Evolutionary conservation across 768 basidiomycete species (phyloP), one percentile per base, ranked within the genome.

Genomic region (Pulveroboletus sp.): DNA sequence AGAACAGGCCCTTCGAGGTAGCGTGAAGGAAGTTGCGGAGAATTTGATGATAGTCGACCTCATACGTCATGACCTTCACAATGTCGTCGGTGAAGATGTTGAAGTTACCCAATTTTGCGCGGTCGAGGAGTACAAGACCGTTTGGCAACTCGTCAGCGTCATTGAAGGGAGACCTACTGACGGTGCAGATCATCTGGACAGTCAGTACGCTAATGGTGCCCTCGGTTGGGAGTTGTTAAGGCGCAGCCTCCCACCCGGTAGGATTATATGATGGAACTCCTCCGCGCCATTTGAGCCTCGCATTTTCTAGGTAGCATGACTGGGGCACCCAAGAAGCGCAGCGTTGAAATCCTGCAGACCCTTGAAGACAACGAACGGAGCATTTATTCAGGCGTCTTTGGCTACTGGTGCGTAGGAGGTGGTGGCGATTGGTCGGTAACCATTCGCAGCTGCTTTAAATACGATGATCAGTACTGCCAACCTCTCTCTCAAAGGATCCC

Each of bases 11-110:
- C 68, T 87, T 49, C 73, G 73, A 12, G 83, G 85, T 6, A 86
- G 79, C 65, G 73, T 71, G 38, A 98, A 98, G 66, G 94, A 98
- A 67, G 82, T 94, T 2, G 94, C 93, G 0, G 94, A 97, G 72
- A 98, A 98, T 64, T 69, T 98, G 49, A 97, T 98, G 94, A 96
- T 98, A 55, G 94, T 96, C 24, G 94, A 97, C 65, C 80, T 98
- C 42, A 95, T 95, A 60, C 82, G 93, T 31, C 89, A 96, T 57
- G 94, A 98, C 69, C 73, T 98, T 31, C 83, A 94, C 57, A 82
- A 82, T 28, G 84, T 86, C 47, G 79, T 95, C 17, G 90, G 89
- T 1, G 85, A 89, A 35, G 76, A 86, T 47, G 93, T 98, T 8
- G 65, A 76, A 11, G 91, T 95, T 6, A 84, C 80, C 49, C 84